These are phyloP conservation scores for Saccharomyces hybrid DNA, from an alignment of 1,139 yeast species.

Conservation along the genomic window DNA sequence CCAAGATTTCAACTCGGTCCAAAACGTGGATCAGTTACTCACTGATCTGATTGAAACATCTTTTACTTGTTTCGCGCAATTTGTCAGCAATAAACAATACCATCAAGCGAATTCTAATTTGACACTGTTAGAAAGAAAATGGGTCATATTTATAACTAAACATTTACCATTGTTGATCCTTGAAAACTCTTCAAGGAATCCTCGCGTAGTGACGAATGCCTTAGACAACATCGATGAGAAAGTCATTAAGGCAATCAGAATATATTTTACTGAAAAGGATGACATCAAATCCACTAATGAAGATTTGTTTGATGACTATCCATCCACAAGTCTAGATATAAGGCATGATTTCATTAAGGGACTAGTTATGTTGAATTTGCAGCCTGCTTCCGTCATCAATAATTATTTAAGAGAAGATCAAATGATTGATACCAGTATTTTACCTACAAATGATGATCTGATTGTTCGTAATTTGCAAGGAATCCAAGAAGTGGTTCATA, in stretches of 20 bases:
- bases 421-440: slow-evolving; percentile 30
- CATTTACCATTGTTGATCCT: slow-evolving; percentile 26
- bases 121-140: slow-evolving; percentile 28
- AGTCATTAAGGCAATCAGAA: slow-evolving; percentile 29
- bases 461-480: slow-evolving; percentile 26
- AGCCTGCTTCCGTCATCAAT: slow-evolving; percentile 39
- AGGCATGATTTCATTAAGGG: slow-evolving; percentile 52
- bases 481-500: slow-evolving; percentile 22
- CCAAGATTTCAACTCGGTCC: slow-evolving; percentile 11
- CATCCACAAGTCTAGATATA: slow-evolving; percentile 42
- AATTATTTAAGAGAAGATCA: slow-evolving; percentile 42
- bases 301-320: slow-evolving; percentile 39
- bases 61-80: slow-evolving; percentile 32
- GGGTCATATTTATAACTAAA: slow-evolving; percentile 29
- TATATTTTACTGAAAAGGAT: slow-evolving; percentile 30
- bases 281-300: slow-evolving; percentile 26
- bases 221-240: slow-evolving; percentile 29
- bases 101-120: slow-evolving; percentile 29
- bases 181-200: slow-evolving; percentile 21
- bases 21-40: slow-evolving; percentile 16
- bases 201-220: slow-evolving; percentile 21
- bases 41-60: slow-evolving; percentile 30
- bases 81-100: slow-evolving; percentile 30
- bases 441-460: slow-evolving; percentile 27
- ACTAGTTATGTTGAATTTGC: slow-evolving; percentile 40